Evolutionary conservation across 192 early-diverging fungal genomes (phyloP).

Genomic region (Mortierella antarctica): DNA sequence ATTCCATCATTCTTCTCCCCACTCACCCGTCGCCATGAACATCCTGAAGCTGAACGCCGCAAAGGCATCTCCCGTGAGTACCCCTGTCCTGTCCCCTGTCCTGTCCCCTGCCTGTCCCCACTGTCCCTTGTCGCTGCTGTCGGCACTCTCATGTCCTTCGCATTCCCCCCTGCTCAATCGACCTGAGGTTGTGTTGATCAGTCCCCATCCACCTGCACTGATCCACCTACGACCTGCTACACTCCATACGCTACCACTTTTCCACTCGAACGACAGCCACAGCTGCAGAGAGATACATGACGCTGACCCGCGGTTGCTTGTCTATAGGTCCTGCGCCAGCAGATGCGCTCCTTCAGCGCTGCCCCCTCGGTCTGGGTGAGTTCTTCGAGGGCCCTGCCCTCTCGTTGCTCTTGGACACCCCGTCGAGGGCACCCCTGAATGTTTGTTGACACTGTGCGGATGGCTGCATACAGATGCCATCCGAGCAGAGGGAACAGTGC

Average conservation of each 20-base stretch:
- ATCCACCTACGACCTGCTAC: not conserved
- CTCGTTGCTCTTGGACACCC: too few species aligned
- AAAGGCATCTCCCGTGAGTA: slow-evolving; percentile 48
- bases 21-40: slow-evolving; percentile 33
- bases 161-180: not conserved
- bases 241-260: not conserved
- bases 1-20: slow-evolving; percentile 7
- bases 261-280: not conserved
- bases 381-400: not conserved
- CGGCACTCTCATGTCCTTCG: not conserved
- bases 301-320: not conserved
- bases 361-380: slow-evolving; percentile 51
- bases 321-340: slow-evolving; percentile 47
- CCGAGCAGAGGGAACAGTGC: not conserved
- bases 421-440: too few species aligned
- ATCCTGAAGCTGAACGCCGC: slow-evolving; percentile 54
- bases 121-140: not conserved
- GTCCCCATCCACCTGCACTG: too few species aligned
- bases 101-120: not conserved
- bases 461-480: not conserved
- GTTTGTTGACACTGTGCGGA: not conserved
- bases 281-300: not conserved
- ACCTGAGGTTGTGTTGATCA: too few species aligned
- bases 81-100: not conserved
- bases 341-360: slow-evolving; percentile 51